A percentile compares a stretch with the other conserved stretches of the same genome.
These are phyloP conservation scores for Ampelocalamus luodianensis DNA, from an alignment of 176 grass and related monocot species.

Conservation along the genomic window DNA sequence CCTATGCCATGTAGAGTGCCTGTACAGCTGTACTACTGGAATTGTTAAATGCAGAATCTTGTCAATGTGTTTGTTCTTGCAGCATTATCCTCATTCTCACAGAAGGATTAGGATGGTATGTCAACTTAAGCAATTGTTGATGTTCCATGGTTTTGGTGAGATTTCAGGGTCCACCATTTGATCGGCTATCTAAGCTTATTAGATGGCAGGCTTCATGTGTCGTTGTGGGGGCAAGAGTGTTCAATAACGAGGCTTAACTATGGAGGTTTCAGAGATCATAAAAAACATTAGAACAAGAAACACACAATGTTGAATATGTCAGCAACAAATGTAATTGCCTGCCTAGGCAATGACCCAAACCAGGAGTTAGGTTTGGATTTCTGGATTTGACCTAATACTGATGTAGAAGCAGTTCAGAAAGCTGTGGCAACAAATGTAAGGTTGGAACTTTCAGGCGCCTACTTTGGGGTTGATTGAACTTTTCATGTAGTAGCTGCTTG, in stretches of 20 bases:
- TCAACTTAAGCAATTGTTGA: conserved; percentile 2
- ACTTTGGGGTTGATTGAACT: background rate
- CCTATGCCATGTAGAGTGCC: conserved; percentile 27
- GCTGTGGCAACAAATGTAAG: background rate
- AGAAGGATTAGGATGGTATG: conserved; percentile 4
- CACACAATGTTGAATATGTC: conserved; percentile 1
- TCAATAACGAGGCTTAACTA: conserved; percentile 34
- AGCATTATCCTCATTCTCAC: conserved; percentile 39
- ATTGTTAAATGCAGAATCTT: conserved; percentile 41
- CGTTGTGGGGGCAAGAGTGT: conserved; percentile 11
- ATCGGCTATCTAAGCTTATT: conserved; percentile 32
- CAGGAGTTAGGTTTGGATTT: conserved; percentile 10
- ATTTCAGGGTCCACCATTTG: conserved; percentile 34
- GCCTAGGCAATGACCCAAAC: background rate
- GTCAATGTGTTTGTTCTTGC: conserved; percentile 28
- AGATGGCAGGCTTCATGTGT: conserved; percentile 10
- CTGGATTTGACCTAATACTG: conserved; percentile 28
- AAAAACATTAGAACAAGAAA: background rate
- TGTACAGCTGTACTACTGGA: conserved; percentile 33
- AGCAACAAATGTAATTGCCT: conserved; percentile 1
- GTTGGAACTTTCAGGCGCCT: background rate
- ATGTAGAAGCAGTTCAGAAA: background rate
- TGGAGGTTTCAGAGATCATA: conserved; percentile 15
- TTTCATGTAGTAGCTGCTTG: background rate
- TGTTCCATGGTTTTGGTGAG: conserved; percentile 30